Percentiles rank a stretch among this genome's conserved stretches.
Evolutionary conservation across 805 yeast genomes (phyloP).

Genomic region (Kodamaea restingae): DNA sequence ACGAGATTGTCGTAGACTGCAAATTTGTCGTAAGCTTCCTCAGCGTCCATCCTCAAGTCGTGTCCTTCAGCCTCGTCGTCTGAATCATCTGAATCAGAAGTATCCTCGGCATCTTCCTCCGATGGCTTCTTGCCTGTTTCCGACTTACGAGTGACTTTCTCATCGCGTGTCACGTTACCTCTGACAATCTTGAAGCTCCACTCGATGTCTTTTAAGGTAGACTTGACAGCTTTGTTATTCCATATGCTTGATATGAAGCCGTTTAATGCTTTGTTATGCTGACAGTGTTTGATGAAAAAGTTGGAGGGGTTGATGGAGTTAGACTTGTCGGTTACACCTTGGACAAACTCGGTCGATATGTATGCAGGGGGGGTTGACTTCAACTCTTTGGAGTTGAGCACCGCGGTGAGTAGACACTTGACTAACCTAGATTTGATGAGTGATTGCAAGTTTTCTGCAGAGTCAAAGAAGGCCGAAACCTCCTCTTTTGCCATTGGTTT

Average conservation of each 20-base stretch:
- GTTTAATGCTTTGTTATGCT: constrained; percentile 38
- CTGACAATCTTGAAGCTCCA: constrained; percentile 46
- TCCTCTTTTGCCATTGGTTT: constrained; percentile 8
- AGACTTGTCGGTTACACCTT: constrained; percentile 25
- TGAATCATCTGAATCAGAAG: constrained; percentile 18
- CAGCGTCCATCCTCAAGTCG: constrained; percentile 18
- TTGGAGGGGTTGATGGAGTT: constrained; percentile 42
- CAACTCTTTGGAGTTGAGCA: constrained; percentile 28
- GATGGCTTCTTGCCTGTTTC: constrained; percentile 18
- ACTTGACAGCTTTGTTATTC: constrained; percentile 41
- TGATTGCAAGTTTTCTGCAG: constrained; percentile 16
- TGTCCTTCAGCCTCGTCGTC: constrained; percentile 12
- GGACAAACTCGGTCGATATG: constrained; percentile 25
- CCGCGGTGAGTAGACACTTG: constrained; percentile 24
- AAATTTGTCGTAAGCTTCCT: constrained; percentile 28
- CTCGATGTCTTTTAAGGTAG: constrained; percentile 34
- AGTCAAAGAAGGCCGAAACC: constrained; percentile 20
- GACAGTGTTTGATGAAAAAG: constrained; percentile 41
- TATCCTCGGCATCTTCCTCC: constrained; percentile 17
- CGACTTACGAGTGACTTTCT: constrained; percentile 24
- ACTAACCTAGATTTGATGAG: constrained; percentile 32
- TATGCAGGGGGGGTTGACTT: constrained; percentile 33
- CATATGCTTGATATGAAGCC: constrained; percentile 45
- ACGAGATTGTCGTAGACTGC: constrained; percentile 37
- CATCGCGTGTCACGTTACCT: constrained; percentile 41